Evolutionary conservation across 768 basidiomycete species (phyloP).

Genomic region (Lentinus tigrinus): DNA sequence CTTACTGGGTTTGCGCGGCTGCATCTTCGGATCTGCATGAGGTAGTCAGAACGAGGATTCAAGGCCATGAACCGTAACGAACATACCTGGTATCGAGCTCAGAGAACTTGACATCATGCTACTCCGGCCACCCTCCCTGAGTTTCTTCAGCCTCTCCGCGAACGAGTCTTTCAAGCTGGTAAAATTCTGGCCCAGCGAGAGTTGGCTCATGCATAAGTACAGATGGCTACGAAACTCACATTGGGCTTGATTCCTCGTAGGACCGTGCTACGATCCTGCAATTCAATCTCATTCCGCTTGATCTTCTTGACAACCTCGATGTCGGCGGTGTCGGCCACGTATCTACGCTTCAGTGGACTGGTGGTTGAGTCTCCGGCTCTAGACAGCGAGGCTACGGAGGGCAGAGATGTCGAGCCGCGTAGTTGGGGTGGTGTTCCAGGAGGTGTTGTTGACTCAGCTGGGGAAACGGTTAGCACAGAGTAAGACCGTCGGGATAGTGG

Average conservation of each 20-base stretch:
- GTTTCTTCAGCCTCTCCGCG: conserved; percentile 74
- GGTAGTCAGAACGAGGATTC: not conserved
- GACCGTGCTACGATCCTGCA: conserved; percentile 80
- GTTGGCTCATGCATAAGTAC: not conserved
- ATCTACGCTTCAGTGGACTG: conserved; percentile 68
- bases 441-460: conserved; percentile 57
- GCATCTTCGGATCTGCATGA: conserved; percentile 51
- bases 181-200: conserved; percentile 62
- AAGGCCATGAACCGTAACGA: not conserved
- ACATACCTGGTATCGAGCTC: conserved; percentile 42
- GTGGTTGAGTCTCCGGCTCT: conserved; percentile 27
- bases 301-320: conserved; percentile 87
- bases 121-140: conserved; percentile 64
- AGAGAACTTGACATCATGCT: conserved; percentile 38
- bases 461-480: not conserved
- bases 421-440: conserved; percentile 50
- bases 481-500: not conserved
- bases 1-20: conserved; percentile 68
- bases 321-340: conserved; percentile 76
- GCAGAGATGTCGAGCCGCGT: conserved; percentile 12
- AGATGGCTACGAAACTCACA: conserved; percentile 44
- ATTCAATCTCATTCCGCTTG: conserved; percentile 69
- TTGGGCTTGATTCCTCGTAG: conserved; percentile 82
- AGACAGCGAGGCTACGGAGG: conserved; percentile 17
- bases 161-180: conserved; percentile 62